A percentile compares a stretch with the other conserved stretches of the same genome.
phyloP scores from a whole-genome alignment of 352 stramenopile genomes.

The Pythium sukuiense region DNA sequence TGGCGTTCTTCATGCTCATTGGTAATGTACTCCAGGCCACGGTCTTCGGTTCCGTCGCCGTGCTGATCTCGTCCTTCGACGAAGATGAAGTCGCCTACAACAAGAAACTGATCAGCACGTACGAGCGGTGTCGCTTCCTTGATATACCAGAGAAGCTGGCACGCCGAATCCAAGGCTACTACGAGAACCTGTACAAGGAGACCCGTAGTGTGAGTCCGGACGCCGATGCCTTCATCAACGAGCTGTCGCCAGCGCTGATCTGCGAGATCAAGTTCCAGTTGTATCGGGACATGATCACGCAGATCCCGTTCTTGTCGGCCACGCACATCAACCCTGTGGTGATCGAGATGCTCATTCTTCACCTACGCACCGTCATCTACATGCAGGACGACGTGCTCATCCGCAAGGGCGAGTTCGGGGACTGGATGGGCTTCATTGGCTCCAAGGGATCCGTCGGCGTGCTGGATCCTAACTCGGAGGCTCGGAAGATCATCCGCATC shows the following conservation, averaged over 20 bases:
- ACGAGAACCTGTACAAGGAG: slow-evolving; percentile 71
- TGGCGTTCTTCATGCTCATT: slow-evolving; percentile 71
- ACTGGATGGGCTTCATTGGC: slow-evolving; percentile 86
- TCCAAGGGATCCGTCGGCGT: slow-evolving; percentile 68
- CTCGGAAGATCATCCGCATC: slow-evolving; percentile 65
- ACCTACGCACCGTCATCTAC: slow-evolving; percentile 73
- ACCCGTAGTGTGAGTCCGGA: slow-evolving; percentile 66
- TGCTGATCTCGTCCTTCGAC: slow-evolving; percentile 70
- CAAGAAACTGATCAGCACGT: slow-evolving; percentile 70
- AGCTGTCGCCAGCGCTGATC: slow-evolving; percentile 68
- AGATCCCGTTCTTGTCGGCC: slow-evolving; percentile 73
- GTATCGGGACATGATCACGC: slow-evolving; percentile 77
- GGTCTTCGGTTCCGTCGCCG: slow-evolving; percentile 68
- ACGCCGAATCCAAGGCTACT: slow-evolving; percentile 66
- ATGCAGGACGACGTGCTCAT: slow-evolving; percentile 83
- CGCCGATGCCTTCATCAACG: slow-evolving; percentile 77
- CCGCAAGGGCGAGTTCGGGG: slow-evolving; percentile 73
- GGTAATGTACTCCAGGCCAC: slow-evolving; percentile 69
- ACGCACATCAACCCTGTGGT: slow-evolving; percentile 62
- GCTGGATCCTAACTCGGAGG: slow-evolving; percentile 50
- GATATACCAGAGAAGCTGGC: slow-evolving; percentile 56
- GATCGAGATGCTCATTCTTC: slow-evolving; percentile 78
- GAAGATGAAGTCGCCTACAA: slow-evolving; percentile 72
- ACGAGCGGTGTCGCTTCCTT: slow-evolving; percentile 66
- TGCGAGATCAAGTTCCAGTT: slow-evolving; percentile 82